Percentiles rank a stretch among this genome's conserved stretches.
These are phyloP conservation scores for Capsella rubella DNA, from an alignment of 441 rosid genomes.

Conservation along the genomic window DNA sequence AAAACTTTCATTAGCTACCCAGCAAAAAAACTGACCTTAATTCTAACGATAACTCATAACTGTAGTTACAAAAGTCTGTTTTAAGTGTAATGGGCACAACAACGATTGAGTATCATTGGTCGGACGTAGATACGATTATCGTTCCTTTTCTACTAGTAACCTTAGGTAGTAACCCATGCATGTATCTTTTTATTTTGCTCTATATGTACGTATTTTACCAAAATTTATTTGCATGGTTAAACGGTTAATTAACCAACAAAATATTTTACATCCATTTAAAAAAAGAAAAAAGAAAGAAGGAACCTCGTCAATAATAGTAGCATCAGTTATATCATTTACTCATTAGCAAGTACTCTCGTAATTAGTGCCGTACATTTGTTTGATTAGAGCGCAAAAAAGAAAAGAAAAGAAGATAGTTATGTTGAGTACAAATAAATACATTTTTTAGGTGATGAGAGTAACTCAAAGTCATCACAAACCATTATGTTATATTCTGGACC, in stretches of 20 bases:
- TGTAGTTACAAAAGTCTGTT: too few species aligned
- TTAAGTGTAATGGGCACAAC: too few species aligned
- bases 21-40: too few species aligned
- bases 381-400: not conserved
- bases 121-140: not conserved
- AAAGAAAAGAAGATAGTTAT: not conserved
- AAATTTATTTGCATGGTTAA: not conserved
- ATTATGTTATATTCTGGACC: not conserved
- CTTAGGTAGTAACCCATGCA: not conserved
- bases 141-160: not conserved
- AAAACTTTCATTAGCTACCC: too few species aligned
- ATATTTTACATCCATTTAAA: not conserved
- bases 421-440: not conserved
- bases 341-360: slow-evolving; percentile 21
- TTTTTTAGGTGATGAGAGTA: not conserved
- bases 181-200: not conserved
- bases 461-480: not conserved
- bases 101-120: too few species aligned
- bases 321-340: not conserved
- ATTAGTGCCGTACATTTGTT: slow-evolving; percentile 29
- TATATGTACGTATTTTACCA: not conserved
- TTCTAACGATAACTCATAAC: too few species aligned
- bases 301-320: slow-evolving; percentile 25
- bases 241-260: not conserved
- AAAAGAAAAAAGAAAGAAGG: slow-evolving; percentile 15